Base-by-base conservation (phyloP, 495 filamentous ascomycete species). In the Neurospora hispaniola region DNA sequence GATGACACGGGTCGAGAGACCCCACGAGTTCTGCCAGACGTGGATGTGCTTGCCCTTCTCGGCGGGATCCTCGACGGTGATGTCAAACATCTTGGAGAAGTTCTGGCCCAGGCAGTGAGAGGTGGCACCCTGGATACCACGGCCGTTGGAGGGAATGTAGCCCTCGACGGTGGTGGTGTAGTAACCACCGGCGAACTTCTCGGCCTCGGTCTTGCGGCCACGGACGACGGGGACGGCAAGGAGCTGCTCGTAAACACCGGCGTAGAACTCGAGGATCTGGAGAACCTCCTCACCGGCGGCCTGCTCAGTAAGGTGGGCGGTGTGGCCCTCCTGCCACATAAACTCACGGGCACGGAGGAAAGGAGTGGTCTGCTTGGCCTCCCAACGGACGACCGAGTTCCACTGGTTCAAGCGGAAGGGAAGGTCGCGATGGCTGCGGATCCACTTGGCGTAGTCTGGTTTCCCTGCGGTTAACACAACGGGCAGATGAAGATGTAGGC, bases 21-120 rank as follows among this genome's bases (percentile, higher is more conserved):
- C 96, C 96, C 96, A 99, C 6, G 93, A 97, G 85, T 99, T 99
- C 80, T 99, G 96, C 93, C 94, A 98, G 38, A 98, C 94, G 76
- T 93, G 80, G 72, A 97, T 81, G 81, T 93, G 93, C 70, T 88
- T 72, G 69, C 78, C 78, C 75, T 79, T 79, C 68, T 79, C 69
- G 31, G 71, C 85, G 14, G 96, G 96, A 78, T 98, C 94, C 82
- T 99, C 95, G 20, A 99, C 94, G 0, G 91, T 94, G 82, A 99
- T 97, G 79, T 93, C 90, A 82, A 98, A 99, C 96, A 99, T 99
- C 82, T 93, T 97, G 80, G 90, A 92, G 86, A 99, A 98, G 82
- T 98, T 97, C 81, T 97, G 94, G 40, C 96, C 96, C 1, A 99
- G 88, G 79, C 93, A 94, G 79, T 99, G 96, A 71, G 91, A 94